A percentile compares a stretch with the other conserved stretches of the same genome.
Evolutionary conservation across 345 rosid genomes (phyloP).

Genomic region (Tarenaya hassleriana): DNA sequence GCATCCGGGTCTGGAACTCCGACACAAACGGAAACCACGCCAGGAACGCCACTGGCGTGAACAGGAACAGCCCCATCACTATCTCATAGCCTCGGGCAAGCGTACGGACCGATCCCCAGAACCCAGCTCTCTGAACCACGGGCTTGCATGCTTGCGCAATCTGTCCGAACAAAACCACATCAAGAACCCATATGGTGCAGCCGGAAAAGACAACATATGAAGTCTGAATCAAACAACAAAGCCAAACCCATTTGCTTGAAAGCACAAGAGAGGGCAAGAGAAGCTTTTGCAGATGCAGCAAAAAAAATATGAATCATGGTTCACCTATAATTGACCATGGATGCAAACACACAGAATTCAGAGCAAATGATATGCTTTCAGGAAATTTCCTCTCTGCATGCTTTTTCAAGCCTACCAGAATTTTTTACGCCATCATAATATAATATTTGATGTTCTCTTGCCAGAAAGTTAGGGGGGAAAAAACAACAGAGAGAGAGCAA

Average conservation of each 20-base stretch:
- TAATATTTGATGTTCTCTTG: too few species aligned
- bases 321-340: too few species aligned
- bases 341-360: too few species aligned
- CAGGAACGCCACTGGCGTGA: conserved; percentile 96
- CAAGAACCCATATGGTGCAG: not conserved
- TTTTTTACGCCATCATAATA: too few species aligned
- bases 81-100: conserved; percentile 96
- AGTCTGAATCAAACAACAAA: not conserved
- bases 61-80: conserved; percentile 83
- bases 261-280: too few species aligned
- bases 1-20: conserved; percentile 98
- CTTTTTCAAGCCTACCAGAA: too few species aligned
- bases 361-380: too few species aligned
- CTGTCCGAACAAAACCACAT: conserved; percentile 30
- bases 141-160: conserved; percentile 97
- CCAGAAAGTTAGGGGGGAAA: too few species aligned
- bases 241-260: not conserved
- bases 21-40: conserved; percentile 99
- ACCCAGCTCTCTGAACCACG: conserved; percentile 55
- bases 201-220: not conserved
- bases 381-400: too few species aligned
- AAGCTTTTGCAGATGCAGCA: too few species aligned
- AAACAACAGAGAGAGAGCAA: not conserved
- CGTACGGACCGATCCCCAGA: conserved; percentile 87
- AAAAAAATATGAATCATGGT: too few species aligned